These are phyloP conservation scores for Aureobasidium sp. DNA, from an alignment of 2,329 filamentous ascomycete genomes.

Conservation along the genomic window DNA sequence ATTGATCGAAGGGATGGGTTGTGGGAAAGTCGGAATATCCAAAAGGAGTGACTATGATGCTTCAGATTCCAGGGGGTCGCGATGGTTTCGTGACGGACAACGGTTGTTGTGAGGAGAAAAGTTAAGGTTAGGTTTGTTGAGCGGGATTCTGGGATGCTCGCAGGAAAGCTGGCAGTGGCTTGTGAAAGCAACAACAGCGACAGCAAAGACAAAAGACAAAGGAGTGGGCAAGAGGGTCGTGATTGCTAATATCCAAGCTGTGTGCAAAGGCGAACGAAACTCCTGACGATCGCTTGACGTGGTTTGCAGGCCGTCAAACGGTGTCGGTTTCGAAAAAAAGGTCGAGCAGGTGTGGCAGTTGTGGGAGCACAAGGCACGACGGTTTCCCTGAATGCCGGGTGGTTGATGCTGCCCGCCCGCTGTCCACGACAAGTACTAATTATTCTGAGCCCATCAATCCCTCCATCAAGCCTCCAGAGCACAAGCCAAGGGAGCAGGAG, in stretches of 20 bases:
- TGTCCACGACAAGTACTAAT: background rate
- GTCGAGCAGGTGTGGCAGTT: background rate
- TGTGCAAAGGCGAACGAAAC: background rate
- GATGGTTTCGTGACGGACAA: conserved; percentile 3
- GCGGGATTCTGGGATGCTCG: background rate
- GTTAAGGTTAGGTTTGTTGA: conserved; percentile 1
- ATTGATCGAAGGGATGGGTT: background rate
- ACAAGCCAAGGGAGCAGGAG: background rate
- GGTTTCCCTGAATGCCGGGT: conserved; percentile 7
- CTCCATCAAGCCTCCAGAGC: background rate
- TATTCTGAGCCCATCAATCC: background rate
- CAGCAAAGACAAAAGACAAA: background rate
- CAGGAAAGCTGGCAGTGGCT: conserved; percentile 1
- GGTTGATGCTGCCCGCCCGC: background rate
- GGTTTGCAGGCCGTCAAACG: conserved; percentile 6
- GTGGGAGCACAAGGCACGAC: conserved; percentile 5
- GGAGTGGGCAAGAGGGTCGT: background rate
- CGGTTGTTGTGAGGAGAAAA: conserved; percentile 6
- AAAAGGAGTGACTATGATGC: conserved; percentile 8
- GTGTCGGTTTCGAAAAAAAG: conserved; percentile 2
- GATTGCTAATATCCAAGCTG: background rate
- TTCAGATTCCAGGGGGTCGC: background rate
- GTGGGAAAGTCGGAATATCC: background rate
- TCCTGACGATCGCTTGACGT: conserved; percentile 3
- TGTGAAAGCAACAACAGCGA: background rate